phyloP scores from a whole-genome alignment of 306 rosid species.

The Prunus padus region DNA sequence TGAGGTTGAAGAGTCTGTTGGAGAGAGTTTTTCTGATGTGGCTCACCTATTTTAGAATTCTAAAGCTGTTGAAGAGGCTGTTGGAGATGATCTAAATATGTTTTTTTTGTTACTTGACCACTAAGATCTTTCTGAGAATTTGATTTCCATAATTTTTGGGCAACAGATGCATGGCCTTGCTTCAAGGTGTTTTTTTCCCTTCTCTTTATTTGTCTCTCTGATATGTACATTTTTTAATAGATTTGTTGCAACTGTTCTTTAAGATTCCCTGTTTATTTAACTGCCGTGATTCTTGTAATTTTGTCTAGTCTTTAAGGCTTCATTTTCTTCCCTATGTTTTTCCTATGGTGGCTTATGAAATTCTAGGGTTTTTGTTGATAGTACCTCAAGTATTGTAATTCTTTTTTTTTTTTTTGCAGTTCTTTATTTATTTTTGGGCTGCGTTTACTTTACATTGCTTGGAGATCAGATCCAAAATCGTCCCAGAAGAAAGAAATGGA shows the following conservation, averaged over 20 bases:
- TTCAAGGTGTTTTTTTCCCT: not conserved
- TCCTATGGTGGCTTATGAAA: not conserved
- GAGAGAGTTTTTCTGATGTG: no score
- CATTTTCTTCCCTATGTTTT: not conserved
- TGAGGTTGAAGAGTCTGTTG: no score
- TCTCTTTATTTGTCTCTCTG: not conserved
- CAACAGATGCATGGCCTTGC: not conserved
- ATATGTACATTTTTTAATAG: not conserved
- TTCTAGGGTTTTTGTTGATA: not conserved
- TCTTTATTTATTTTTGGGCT: conserved; percentile 87
- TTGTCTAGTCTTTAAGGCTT: not conserved
- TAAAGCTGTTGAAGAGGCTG: no score
- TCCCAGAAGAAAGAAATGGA: conserved; percentile 98
- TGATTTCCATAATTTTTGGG: not conserved
- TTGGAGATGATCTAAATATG: no score
- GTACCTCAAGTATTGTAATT: conserved; percentile 18
- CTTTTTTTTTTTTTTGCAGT: conserved; percentile 47
- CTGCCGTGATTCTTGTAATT: not conserved
- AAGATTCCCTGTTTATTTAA: not conserved
- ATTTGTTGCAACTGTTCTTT: not conserved
- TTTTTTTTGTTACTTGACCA: not conserved
- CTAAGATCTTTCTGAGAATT: not conserved
- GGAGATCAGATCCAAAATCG: conserved; percentile 92
- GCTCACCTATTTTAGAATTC: no score
- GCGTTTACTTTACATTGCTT: conserved; percentile 91